These are phyloP conservation scores for Furcasterigmium furcatum DNA, from an alignment of 2,329 filamentous ascomycete genomes.

Conservation along the genomic window DNA sequence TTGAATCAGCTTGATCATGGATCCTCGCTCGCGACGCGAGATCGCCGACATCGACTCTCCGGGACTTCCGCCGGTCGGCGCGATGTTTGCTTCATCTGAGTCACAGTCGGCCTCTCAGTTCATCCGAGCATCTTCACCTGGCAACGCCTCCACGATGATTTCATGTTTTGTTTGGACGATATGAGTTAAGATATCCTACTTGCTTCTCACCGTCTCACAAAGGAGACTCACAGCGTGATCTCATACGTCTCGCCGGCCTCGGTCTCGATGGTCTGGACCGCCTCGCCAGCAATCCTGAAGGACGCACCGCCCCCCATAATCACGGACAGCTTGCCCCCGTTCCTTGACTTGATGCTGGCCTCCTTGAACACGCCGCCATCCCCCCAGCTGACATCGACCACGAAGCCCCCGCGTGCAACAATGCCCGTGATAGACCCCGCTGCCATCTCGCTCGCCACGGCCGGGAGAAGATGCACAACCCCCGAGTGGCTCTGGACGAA, in stretches of 20 bases:
- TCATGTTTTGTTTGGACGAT: too few species aligned
- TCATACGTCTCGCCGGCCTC: neutral
- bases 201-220: too few species aligned
- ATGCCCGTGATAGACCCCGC: neutral
- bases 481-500: constrained; percentile 33
- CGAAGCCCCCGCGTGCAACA: constrained; percentile 15
- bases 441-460: constrained; percentile 3
- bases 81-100: too few species aligned
- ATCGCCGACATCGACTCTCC: too few species aligned
- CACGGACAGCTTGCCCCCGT: constrained; percentile 14
- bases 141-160: too few species aligned
- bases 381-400: constrained; percentile 16
- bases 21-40: too few species aligned
- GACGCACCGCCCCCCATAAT: constrained; percentile 11
- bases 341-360: constrained; percentile 16
- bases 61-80: too few species aligned
- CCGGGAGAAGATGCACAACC: constrained; percentile 20
- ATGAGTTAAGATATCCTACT: too few species aligned
- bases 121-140: too few species aligned
- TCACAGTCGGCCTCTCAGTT: too few species aligned
- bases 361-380: constrained; percentile 9
- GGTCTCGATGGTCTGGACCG: neutral
- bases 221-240: neutral
- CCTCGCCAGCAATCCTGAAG: constrained; percentile 14
- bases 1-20: too few species aligned